Percentiles rank a stretch among this genome's conserved stretches.
phyloP scores from a whole-genome alignment of 129 eudicot genomes.

The Pittosporum tobira region DNA sequence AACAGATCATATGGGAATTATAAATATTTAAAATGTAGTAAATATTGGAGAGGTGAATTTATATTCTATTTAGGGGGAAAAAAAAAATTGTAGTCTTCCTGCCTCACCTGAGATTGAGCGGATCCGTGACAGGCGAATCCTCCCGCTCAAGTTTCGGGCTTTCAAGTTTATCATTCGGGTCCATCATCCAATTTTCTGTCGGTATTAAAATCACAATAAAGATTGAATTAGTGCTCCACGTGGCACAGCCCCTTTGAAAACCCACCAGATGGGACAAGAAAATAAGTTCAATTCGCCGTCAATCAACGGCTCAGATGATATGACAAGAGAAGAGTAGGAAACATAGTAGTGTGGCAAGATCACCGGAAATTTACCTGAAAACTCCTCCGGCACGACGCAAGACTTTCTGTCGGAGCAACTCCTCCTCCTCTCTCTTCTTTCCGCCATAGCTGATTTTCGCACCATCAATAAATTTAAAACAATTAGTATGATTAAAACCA shows the following conservation, averaged over 20 bases:
- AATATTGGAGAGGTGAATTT: too few relatives aligned
- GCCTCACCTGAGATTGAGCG: slow-evolving; percentile 51
- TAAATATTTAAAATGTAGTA: too few relatives aligned
- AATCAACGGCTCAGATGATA: slow-evolving; percentile 29
- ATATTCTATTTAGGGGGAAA: too few relatives aligned
- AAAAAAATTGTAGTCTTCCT: too few relatives aligned
- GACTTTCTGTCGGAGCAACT: slow-evolving; percentile 63
- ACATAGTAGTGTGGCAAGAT: too few relatives aligned
- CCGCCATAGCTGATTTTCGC: slow-evolving; percentile 14
- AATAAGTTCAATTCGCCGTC: neutral
- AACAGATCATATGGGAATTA: too few relatives aligned
- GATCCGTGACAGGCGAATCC: neutral
- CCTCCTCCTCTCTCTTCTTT: slow-evolving; percentile 41
- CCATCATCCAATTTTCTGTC: slow-evolving; percentile 54
- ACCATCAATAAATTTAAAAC: neutral
- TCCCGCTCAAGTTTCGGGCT: slow-evolving; percentile 10
- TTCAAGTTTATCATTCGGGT: slow-evolving; percentile 21
- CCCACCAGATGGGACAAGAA: neutral
- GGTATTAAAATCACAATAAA: neutral
- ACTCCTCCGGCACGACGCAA: slow-evolving; percentile 77
- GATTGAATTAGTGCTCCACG: too few relatives aligned
- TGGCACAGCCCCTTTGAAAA: slow-evolving; percentile 4
- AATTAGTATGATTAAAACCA: slow-evolving; percentile 5
- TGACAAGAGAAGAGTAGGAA: neutral
- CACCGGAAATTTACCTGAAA: slow-evolving; percentile 47